These are phyloP conservation scores for Karstenula rhodostoma DNA, from an alignment of 2,329 filamentous ascomycete species.

Conservation along the genomic window DNA sequence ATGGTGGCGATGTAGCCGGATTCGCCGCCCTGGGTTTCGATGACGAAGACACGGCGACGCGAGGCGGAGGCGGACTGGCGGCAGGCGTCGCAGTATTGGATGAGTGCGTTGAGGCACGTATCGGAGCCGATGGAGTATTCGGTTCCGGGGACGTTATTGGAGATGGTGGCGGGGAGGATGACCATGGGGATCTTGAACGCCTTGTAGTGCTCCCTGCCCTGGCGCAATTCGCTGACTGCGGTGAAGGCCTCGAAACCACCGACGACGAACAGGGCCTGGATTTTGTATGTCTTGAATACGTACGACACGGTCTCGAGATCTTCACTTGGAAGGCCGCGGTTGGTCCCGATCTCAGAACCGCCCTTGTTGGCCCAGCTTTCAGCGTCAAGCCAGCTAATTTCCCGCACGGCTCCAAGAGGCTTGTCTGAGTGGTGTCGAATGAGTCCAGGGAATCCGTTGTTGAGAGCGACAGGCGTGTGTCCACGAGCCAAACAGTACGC, in stretches of 20 bases:
- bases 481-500: slow-evolving; percentile 91
- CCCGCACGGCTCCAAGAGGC: slow-evolving; percentile 81
- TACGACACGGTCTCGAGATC: slow-evolving; percentile 84
- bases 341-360: slow-evolving; percentile 97
- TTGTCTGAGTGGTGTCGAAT: slow-evolving; percentile 87
- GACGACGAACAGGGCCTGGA: slow-evolving; percentile 90
- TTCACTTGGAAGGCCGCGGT: slow-evolving; percentile 88
- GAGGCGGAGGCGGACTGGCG: slow-evolving; percentile 96
- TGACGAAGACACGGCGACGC: slow-evolving; percentile 92
- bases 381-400: slow-evolving; percentile 91
- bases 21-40: slow-evolving; percentile 95
- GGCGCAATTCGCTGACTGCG: slow-evolving; percentile 84
- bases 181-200: slow-evolving; percentile 91
- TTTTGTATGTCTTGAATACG: slow-evolving; percentile 84
- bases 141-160: slow-evolving; percentile 97
- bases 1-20: slow-evolving; percentile 94
- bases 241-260: slow-evolving; percentile 98
- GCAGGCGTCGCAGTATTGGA: slow-evolving; percentile 96
- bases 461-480: slow-evolving; percentile 91
- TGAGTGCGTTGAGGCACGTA: slow-evolving; percentile 93
- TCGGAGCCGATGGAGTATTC: slow-evolving; percentile 97
- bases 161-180: slow-evolving; percentile 93
- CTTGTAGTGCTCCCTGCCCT: slow-evolving; percentile 78
- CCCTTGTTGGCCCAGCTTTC: slow-evolving; percentile 96
- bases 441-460: slow-evolving; percentile 96